phyloP scores from a whole-genome alignment of 352 stramenopile genomes.

The Globisporangium orthogonon region DNA sequence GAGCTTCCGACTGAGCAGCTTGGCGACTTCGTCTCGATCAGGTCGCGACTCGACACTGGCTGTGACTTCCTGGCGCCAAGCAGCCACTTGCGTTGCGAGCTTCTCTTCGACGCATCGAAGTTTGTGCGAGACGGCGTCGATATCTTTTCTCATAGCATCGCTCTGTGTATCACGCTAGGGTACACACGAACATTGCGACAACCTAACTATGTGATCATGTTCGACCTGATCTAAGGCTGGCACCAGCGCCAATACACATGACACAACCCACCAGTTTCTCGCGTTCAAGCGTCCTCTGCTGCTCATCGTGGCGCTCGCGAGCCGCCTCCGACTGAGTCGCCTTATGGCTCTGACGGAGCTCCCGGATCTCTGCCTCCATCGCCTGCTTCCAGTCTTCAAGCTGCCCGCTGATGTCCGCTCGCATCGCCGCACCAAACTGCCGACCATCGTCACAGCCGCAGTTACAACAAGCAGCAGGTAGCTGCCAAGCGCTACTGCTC shows the following conservation, averaged over 20 bases:
- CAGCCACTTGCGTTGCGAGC: slow-evolving; percentile 15
- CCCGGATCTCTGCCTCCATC: background rate
- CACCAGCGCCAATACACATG: too few species aligned
- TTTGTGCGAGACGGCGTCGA: slow-evolving; percentile 8
- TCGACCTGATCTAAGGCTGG: too few species aligned
- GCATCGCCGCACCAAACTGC: background rate
- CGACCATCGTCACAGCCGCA: background rate
- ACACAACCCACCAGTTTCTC: background rate
- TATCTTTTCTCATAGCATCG: slow-evolving; percentile 9
- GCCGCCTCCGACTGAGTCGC: background rate
- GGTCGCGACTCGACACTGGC: slow-evolving; percentile 16
- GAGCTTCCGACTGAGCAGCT: slow-evolving; percentile 36
- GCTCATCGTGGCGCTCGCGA: background rate
- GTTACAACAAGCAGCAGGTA: too few species aligned
- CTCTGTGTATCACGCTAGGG: slow-evolving; percentile 2
- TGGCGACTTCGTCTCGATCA: slow-evolving; percentile 21
- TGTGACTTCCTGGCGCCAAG: slow-evolving; percentile 19
- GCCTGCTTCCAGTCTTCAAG: background rate
- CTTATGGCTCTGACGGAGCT: background rate
- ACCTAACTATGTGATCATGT: too few species aligned
- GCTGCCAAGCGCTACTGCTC: too few species aligned
- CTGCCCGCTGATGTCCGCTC: background rate
- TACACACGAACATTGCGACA: too few species aligned
- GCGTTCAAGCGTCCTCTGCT: background rate
- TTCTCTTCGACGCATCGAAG: slow-evolving; percentile 15